Base-by-base conservation (phyloP, 2,329 filamentous ascomycete species). In the Meredithiella fracta region DNA sequence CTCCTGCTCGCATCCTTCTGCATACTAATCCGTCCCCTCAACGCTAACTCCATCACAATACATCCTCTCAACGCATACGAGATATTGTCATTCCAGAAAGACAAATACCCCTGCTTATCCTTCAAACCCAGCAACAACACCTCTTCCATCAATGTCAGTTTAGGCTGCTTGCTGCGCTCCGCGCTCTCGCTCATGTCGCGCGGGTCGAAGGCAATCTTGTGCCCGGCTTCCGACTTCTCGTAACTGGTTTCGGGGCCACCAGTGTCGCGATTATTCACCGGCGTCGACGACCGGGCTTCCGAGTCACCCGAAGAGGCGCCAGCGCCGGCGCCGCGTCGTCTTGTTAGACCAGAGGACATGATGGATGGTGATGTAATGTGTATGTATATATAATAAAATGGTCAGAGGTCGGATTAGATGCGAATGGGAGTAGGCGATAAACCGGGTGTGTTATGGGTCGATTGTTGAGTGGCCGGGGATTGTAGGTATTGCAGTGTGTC, bases 81-180 rank as follows among this genome's bases (percentile, higher is more conserved):
- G 66, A 98, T 98, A 73, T 98, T 98, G 72, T 98, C 92, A 72
- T 98, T 98, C 92, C 92, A 98, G 72, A 98, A 98, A 29, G 91
- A 97, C 61, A 98, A 82, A 67, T 98, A 97, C 62, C 92, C 92
- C 89, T 95, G 67, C 75, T 97, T 98, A 72, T 98, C 92, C 73
- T 98, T 98, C 65, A 98, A 73, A 9, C 92, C 92, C 70, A 98
- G 79, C 64, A 98, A 75, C 66, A 98, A 76, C 55, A 98, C 85
- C 72, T 98, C 92, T 73, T 98, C 92, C 92, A 98, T 98, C 67
- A 98, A 75, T 40, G 92, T 98, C 67, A 98, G 75, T 76, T 97
- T 98, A 51, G 92, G 92, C 74, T 97, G 91, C 74, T 96, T 97
- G 77, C 80, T 92, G 68, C 92, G 77, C 75, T 98, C 92, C 63